A percentile compares a stretch with the other conserved stretches of the same genome.
These are phyloP conservation scores for Aspergillus diversus DNA, from an alignment of 495 filamentous ascomycete genomes.

Conservation along the genomic window DNA sequence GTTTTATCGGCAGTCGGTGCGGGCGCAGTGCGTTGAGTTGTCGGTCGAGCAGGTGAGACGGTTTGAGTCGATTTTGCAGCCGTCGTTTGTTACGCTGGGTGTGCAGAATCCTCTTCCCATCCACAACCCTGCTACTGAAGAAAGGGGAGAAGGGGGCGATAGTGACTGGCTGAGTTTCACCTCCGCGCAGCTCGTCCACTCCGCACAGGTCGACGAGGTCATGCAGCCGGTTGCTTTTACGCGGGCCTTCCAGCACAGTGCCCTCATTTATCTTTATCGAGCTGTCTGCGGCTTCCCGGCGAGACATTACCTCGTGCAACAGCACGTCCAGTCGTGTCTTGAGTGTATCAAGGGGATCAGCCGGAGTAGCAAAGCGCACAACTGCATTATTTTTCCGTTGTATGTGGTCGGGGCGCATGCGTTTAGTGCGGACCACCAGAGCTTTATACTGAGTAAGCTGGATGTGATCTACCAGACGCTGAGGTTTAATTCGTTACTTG, in stretches of 20 bases:
- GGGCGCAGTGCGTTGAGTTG: conserved; percentile 4
- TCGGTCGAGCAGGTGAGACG: neutral
- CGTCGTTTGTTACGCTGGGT: neutral
- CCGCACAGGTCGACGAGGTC: conserved; percentile 10
- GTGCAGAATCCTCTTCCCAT: too few species aligned
- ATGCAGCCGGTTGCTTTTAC: conserved; percentile 25
- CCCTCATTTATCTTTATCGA: conserved; percentile 27
- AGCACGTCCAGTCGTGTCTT: conserved; percentile 24
- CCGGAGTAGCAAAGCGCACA: conserved; percentile 22
- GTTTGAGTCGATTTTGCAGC: neutral
- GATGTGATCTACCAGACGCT: conserved; percentile 21
- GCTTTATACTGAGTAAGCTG: conserved; percentile 20
- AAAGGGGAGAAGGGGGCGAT: too few species aligned
- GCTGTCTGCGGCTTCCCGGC: conserved; percentile 26
- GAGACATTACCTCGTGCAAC: conserved; percentile 25
- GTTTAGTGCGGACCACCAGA: conserved; percentile 21
- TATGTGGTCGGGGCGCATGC: conserved; percentile 27
- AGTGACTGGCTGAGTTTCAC: conserved; percentile 6
- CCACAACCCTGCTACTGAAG: too few species aligned
- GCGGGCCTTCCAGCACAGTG: conserved; percentile 25
- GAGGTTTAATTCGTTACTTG: conserved; percentile 23
- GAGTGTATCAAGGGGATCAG: conserved; percentile 24
- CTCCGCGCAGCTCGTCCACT: conserved; percentile 13
- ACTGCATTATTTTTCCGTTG: conserved; percentile 27
- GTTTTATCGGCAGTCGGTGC: conserved; percentile 23